These are phyloP conservation scores for Pyropia yezoensis DNA, from an alignment of 23 red algal species.

Conservation along the genomic window DNA sequence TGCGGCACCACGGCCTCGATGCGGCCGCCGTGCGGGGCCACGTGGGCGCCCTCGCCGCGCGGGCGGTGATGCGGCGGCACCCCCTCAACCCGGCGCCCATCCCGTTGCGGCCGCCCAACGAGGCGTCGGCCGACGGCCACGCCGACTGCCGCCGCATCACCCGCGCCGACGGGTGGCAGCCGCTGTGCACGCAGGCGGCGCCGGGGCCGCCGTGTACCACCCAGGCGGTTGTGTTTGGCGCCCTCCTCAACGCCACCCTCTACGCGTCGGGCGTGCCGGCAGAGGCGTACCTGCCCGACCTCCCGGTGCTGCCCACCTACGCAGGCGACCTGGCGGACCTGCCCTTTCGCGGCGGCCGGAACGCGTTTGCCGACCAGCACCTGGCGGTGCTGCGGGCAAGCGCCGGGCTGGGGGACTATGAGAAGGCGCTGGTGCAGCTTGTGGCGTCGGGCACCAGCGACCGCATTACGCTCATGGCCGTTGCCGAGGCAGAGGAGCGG, in stretches of 20 bases:
- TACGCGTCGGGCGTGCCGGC: not conserved
- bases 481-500: conserved; percentile 14
- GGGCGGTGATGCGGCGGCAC: conserved; percentile 8
- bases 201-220: conserved; percentile 11
- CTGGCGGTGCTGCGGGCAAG: not conserved
- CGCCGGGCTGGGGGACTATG: conserved; percentile 7
- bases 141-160: conserved; percentile 7
- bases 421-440: conserved; percentile 19
- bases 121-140: conserved; percentile 8
- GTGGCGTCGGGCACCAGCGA: conserved; percentile 3
- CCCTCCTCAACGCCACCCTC: conserved; percentile 12
- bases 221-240: conserved; percentile 9
- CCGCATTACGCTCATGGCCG: not conserved
- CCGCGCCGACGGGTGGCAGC: conserved; percentile 15
- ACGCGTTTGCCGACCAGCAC: conserved; percentile 21
- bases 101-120: conserved; percentile 15
- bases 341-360: conserved; percentile 5
- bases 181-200: conserved; percentile 14
- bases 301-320: conserved; percentile 9
- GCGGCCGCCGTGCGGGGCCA: conserved; percentile 4
- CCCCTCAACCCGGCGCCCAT: conserved; percentile 1
- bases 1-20: conserved; percentile 18
- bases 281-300: not conserved
- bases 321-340: conserved; percentile 4
- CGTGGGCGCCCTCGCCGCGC: conserved; percentile 5